Evolutionary conservation across 495 filamentous ascomycete genomes (phyloP).

Genomic region (Xylaria bambusicola): DNA sequence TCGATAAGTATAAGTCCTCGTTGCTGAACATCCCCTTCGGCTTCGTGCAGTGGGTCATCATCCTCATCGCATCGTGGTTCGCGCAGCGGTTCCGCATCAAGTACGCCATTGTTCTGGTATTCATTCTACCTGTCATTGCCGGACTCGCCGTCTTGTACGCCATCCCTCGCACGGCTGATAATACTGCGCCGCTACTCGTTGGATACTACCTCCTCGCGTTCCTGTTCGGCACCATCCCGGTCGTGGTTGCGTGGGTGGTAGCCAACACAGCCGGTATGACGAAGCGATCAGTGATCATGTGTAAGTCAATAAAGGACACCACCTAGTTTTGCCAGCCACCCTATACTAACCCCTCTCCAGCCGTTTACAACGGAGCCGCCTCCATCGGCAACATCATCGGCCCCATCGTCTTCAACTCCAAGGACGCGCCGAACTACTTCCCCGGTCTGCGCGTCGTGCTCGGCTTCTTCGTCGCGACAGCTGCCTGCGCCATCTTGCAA

Average conservation of each 20-base stretch:
- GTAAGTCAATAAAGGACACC: slow-evolving; percentile 19
- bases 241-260: slow-evolving; percentile 51
- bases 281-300: slow-evolving; percentile 62
- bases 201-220: slow-evolving; percentile 66
- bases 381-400: slow-evolving; percentile 69
- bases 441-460: slow-evolving; percentile 58
- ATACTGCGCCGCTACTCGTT: slow-evolving; percentile 49
- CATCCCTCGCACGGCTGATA: slow-evolving; percentile 42
- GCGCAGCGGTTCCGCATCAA: slow-evolving; percentile 55
- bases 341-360: neutral
- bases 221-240: slow-evolving; percentile 55
- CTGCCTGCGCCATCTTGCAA: slow-evolving; percentile 52
- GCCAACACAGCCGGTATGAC: slow-evolving; percentile 72
- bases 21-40: slow-evolving; percentile 68
- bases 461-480: slow-evolving; percentile 58
- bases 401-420: slow-evolving; percentile 62
- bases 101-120: slow-evolving; percentile 45
- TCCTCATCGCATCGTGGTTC: slow-evolving; percentile 56
- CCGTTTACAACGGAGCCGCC: slow-evolving; percentile 60
- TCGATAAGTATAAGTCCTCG: slow-evolving; percentile 59
- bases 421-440: slow-evolving; percentile 61
- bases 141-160: slow-evolving; percentile 60
- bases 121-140: slow-evolving; percentile 58
- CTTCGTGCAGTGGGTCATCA: slow-evolving; percentile 56
- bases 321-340: neutral